Conservation (phyloP, 1,284 basidiomycete genomes). For the Ustilago esculenta region DNA sequence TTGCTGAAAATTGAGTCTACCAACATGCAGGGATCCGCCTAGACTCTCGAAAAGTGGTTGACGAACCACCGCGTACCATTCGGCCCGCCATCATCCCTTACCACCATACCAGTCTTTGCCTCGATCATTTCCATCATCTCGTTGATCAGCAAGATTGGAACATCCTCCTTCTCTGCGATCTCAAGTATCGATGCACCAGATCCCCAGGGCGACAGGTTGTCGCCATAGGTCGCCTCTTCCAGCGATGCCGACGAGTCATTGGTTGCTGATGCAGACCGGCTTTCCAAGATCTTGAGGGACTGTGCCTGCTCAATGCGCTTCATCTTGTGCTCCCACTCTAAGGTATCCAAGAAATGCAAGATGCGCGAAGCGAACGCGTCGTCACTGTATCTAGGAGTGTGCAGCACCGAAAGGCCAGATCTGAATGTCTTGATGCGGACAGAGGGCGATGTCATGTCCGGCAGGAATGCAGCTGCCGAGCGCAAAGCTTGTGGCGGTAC, state of each 20-base stretch:
- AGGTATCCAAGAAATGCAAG: conserved; percentile 42
- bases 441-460: conserved; percentile 75
- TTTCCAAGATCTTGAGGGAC: conserved; percentile 23
- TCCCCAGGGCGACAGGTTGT: conserved; percentile 36
- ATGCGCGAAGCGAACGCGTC: conserved; percentile 50
- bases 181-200: conserved; percentile 53
- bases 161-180: conserved; percentile 50
- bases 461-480: conserved; percentile 77
- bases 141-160: conserved; percentile 51
- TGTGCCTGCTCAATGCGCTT: conserved; percentile 42
- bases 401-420: conserved; percentile 81
- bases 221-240: conserved; percentile 29
- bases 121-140: conserved; percentile 61
- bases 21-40: background rate
- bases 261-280: background rate
- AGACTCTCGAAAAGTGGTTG: conserved; percentile 41
- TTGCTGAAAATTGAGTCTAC: too few relatives aligned
- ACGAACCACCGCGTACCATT: conserved; percentile 56
- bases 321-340: conserved; percentile 42
- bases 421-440: conserved; percentile 77
- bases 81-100: conserved; percentile 58
- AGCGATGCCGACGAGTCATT: background rate
- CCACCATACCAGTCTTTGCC: conserved; percentile 38
- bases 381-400: conserved; percentile 74
- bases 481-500: conserved; percentile 86